These are phyloP conservation scores for Magnusiomyces paraingens DNA, from an alignment of 1,139 yeast species.

Conservation along the genomic window DNA sequence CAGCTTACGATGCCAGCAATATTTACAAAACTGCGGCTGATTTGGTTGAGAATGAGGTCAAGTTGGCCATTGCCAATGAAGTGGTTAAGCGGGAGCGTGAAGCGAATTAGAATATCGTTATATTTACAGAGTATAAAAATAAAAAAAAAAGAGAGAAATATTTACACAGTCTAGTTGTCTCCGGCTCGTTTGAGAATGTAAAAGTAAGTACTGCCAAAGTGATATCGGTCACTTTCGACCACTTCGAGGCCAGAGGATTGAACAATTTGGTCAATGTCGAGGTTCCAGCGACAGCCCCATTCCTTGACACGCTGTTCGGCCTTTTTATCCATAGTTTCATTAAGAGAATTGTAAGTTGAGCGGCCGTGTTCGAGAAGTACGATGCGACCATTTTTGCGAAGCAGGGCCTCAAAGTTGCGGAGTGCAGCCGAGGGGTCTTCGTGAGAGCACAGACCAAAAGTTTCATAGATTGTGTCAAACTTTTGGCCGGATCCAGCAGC, in stretches of 20 bases:
- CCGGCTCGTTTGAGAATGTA: conserved; percentile 26
- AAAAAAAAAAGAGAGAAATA: not conserved
- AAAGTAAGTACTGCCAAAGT: conserved; percentile 76
- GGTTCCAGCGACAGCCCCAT: conserved; percentile 98
- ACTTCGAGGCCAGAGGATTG: conserved; percentile 81
- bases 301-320: conserved; percentile 78
- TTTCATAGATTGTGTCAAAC: conserved; percentile 88
- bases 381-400: conserved; percentile 88
- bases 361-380: conserved; percentile 89
- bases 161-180: conserved; percentile 9
- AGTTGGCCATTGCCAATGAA: conserved; percentile 68
- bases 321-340: conserved; percentile 72
- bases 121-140: conserved; percentile 29
- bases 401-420: conserved; percentile 59
- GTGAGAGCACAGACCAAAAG: conserved; percentile 94
- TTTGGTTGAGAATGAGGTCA: conserved; percentile 66
- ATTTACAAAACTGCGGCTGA: conserved; percentile 68
- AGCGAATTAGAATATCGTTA: conserved; percentile 22
- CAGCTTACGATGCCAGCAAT: conserved; percentile 87
- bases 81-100: conserved; percentile 58
- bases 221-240: conserved; percentile 70
- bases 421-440: conserved; percentile 84
- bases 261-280: conserved; percentile 81
- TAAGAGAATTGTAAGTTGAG: conserved; percentile 70
- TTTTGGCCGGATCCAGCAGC: conserved; percentile 43